Conservation (phyloP, 2,329 filamentous ascomycete genomes). For the Monosporascus sp. region DNA sequence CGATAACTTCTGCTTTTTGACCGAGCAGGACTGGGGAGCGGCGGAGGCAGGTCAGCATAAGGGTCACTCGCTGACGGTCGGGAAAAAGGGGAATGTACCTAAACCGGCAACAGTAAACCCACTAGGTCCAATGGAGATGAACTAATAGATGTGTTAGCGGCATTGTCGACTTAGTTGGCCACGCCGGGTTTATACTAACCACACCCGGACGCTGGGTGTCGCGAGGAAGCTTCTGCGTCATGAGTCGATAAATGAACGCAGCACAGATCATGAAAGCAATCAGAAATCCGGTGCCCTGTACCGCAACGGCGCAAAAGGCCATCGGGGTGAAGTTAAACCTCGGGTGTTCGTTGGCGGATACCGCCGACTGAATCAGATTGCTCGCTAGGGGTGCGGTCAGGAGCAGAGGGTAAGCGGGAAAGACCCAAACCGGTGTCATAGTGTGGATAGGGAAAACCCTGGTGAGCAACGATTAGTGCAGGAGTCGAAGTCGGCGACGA, state of each 20-base stretch:
- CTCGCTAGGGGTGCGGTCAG: conserved; percentile 70
- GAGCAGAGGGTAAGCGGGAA: conserved; percentile 77
- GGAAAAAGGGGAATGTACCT: conserved; percentile 18
- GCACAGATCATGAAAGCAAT: conserved; percentile 74
- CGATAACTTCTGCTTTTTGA: conserved; percentile 35
- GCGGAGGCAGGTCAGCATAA: neutral
- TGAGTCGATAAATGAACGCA: conserved; percentile 78
- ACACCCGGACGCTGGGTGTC: conserved; percentile 75
- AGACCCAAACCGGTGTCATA: conserved; percentile 88
- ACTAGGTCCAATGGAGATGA: conserved; percentile 75
- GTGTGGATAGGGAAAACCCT: conserved; percentile 63
- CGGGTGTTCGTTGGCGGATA: conserved; percentile 17
- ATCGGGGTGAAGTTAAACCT: conserved; percentile 40
- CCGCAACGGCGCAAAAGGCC: conserved; percentile 43
- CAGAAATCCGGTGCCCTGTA: conserved; percentile 52
- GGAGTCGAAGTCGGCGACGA: neutral
- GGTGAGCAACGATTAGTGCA: neutral
- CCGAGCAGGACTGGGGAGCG: conserved; percentile 37
- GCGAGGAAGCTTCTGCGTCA: conserved; percentile 79
- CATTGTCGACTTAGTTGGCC: neutral
- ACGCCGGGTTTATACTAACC: conserved; percentile 24
- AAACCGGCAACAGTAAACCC: conserved; percentile 51
- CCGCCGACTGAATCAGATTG: conserved; percentile 43
- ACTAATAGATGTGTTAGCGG: conserved; percentile 37
- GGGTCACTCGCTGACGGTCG: neutral